Percentiles rank a stretch among this genome's conserved stretches.
Evolutionary conservation across 345 rosid genomes (phyloP).

Genomic region (Eucalyptus grandis): DNA sequence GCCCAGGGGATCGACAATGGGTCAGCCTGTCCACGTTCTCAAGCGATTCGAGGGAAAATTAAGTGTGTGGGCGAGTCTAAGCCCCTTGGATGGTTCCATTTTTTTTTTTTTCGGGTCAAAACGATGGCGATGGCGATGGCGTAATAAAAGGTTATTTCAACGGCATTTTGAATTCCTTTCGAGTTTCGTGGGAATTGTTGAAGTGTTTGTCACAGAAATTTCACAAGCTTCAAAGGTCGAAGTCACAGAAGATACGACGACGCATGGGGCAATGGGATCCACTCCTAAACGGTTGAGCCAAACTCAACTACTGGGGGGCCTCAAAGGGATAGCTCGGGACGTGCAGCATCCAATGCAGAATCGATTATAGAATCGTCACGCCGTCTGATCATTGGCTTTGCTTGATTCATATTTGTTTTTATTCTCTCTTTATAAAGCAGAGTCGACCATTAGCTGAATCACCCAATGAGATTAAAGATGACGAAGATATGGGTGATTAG

Average conservation of each 20-base stretch:
- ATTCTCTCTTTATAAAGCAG: not conserved
- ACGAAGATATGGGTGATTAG: not conserved
- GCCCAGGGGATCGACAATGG: no score
- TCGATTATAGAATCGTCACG: not conserved
- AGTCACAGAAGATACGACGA: not conserved
- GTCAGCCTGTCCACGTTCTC: no score
- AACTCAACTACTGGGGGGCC: not conserved
- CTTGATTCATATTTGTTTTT: not conserved
- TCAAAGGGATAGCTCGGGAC: not conserved
- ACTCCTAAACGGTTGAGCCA: not conserved
- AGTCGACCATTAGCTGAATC: not conserved
- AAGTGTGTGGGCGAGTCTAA: not conserved
- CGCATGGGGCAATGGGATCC: not conserved
- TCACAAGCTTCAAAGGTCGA: not conserved
- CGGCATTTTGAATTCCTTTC: not conserved
- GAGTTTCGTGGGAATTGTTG: fast-evolving
- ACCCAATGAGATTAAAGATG: not conserved
- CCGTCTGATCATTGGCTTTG: not conserved
- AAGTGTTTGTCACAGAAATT: not conserved
- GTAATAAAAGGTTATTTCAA: not conserved
- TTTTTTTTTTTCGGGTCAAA: fast-evolving
- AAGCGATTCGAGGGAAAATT: not conserved
- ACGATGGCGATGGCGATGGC: not conserved
- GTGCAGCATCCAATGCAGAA: not conserved
- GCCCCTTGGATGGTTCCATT: not conserved